phyloP scores from a whole-genome alignment of 805 yeast genomes.

The Saccharomyces eubayanus region DNA sequence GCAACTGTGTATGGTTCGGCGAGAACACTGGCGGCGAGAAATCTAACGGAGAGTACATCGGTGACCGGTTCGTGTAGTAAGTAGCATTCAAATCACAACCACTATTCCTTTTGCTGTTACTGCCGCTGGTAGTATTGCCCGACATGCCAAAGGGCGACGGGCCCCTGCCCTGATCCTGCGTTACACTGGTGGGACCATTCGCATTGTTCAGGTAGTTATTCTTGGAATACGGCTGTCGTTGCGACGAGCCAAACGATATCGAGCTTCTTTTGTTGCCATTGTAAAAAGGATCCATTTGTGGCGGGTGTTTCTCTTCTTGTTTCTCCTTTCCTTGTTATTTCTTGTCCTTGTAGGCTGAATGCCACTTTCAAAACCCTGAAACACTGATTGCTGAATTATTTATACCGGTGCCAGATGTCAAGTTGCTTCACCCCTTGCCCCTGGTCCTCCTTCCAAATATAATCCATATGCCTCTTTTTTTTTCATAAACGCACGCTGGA shows the following conservation, averaged over 20 bases:
- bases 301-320: background rate
- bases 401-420: background rate
- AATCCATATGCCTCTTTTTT: background rate
- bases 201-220: constrained; percentile 7
- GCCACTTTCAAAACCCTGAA: background rate
- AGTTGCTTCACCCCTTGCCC: background rate
- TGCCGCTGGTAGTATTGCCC: background rate
- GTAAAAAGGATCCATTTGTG: constrained; percentile 21
- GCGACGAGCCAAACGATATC: constrained; percentile 23
- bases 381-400: background rate
- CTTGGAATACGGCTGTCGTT: constrained; percentile 12
- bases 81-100: background rate
- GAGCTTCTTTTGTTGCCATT: constrained; percentile 22
- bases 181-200: constrained; percentile 4
- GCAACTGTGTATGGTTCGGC: constrained; percentile 12
- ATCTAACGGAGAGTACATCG: constrained; percentile 27
- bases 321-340: background rate
- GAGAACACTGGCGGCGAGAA: constrained; percentile 13
- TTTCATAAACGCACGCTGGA: background rate
- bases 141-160: background rate
- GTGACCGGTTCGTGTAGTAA: constrained; percentile 15
- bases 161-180: background rate
- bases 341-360: background rate
- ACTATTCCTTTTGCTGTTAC: constrained; percentile 1
- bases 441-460: background rate